These are phyloP conservation scores for Corniculantispora saksenae DNA, from an alignment of 2,329 filamentous ascomycete species.

Conservation along the genomic window DNA sequence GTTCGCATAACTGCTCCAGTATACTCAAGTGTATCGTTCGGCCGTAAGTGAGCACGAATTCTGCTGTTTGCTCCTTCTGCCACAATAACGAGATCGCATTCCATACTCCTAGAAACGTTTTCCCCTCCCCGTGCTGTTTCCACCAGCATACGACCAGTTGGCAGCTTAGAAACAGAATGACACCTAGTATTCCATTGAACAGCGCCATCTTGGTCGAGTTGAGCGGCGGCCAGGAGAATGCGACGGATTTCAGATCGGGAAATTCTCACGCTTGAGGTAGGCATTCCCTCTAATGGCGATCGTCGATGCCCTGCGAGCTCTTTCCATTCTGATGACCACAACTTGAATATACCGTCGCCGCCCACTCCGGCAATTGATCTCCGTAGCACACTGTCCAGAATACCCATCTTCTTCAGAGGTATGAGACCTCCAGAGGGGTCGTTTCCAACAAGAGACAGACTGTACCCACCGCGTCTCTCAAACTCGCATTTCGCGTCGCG, in stretches of 20 bases:
- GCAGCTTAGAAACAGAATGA: constrained; percentile 25
- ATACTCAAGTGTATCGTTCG: constrained; percentile 40
- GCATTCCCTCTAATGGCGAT: constrained; percentile 35
- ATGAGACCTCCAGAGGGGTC: constrained; percentile 37
- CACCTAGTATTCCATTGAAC: constrained; percentile 32
- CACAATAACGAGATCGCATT: constrained; percentile 46
- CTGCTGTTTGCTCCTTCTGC: constrained; percentile 48
- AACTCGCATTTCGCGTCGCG: constrained; percentile 37
- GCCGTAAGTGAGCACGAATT: constrained; percentile 39
- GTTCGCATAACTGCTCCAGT: constrained; percentile 41
- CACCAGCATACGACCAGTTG: constrained; percentile 29
- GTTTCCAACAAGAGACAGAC: constrained; percentile 40
- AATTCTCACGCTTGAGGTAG: constrained; percentile 39
- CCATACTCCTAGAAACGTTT: constrained; percentile 21
- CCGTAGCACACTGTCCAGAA: constrained; percentile 36
- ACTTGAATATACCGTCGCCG: constrained; percentile 36
- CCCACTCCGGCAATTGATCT: constrained; percentile 34
- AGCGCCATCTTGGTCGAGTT: constrained; percentile 18
- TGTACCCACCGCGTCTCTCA: constrained; percentile 39
- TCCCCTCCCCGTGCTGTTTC: constrained; percentile 18
- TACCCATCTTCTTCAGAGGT: constrained; percentile 39
- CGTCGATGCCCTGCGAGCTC: constrained; percentile 34
- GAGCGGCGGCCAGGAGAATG: constrained; percentile 33
- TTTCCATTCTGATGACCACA: constrained; percentile 42
- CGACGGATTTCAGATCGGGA: constrained; percentile 37